These are phyloP conservation scores for Fusarium goolgardi DNA, from an alignment of 2,329 filamentous ascomycete species.

Conservation along the genomic window DNA sequence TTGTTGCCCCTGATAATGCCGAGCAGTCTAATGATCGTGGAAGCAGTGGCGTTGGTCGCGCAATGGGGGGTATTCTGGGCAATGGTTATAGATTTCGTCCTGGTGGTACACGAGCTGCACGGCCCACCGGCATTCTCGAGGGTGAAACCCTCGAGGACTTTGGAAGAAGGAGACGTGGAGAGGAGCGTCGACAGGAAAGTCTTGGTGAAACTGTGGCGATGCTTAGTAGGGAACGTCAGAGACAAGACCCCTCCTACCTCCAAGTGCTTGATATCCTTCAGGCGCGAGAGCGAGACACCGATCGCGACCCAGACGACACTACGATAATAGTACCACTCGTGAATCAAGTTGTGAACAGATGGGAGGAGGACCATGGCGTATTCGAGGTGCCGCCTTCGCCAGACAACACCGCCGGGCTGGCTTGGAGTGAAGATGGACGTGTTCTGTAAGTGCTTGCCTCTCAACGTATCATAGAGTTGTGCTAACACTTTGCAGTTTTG, in stretches of 20 bases:
- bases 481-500: slow-evolving; percentile 59
- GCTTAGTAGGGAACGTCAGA: slow-evolving; percentile 52
- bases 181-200: slow-evolving; percentile 51
- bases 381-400: slow-evolving; percentile 60
- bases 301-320: slow-evolving; percentile 53
- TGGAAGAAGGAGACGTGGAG: slow-evolving; percentile 22
- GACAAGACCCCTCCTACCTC: slow-evolving; percentile 53
- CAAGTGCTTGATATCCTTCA: slow-evolving; percentile 55
- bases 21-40: slow-evolving; percentile 51
- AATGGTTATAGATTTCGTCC: slow-evolving; percentile 52
- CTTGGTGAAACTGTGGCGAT: slow-evolving; percentile 53
- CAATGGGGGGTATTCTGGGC: slow-evolving; percentile 54
- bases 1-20: slow-evolving; percentile 35
- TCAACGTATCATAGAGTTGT: neutral
- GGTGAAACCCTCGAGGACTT: neutral
- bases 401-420: slow-evolving; percentile 70
- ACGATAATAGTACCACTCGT: slow-evolving; percentile 53
- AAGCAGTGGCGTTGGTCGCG: slow-evolving; percentile 53
- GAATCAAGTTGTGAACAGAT: slow-evolving; percentile 53
- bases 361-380: slow-evolving; percentile 57
- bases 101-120: slow-evolving; percentile 37
- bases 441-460: slow-evolving; percentile 62
- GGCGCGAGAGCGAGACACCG: slow-evolving; percentile 49
- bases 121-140: neutral
- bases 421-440: slow-evolving; percentile 71